Evolutionary conservation across 73 alveolate species (phyloP), one percentile per base, ranked within the genome.

Genomic region (Stentor coeruleus): DNA sequence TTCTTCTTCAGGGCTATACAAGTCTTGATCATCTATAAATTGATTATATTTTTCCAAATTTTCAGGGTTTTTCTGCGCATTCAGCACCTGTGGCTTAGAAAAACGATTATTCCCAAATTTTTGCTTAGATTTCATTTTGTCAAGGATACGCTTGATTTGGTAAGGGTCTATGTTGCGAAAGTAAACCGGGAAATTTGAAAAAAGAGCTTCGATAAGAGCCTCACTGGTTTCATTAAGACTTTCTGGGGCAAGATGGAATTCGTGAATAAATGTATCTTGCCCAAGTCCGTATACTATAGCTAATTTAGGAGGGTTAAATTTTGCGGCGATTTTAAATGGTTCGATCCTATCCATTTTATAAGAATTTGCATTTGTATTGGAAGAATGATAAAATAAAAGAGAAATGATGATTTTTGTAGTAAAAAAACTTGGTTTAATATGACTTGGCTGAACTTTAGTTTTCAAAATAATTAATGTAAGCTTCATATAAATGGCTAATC

Each of bases 281-380:
- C 33, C 33, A 66, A 20, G 79, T 15, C 37, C 15, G 39, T 66
- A 66, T 28, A 66, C 37, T 26, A 66, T 66, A 26, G 42, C 79
- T 11, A 66, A 11, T 33, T 66, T 66, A 14, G 79, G 79, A 20
- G 79, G 79, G 79, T 66, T 66, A 66, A 66, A 66, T 33, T 66
- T 66, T 37, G 15, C 36, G n/a, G 79, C 79, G 39, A 66, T 33
- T 66, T 66, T 26, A 6, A 49, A 49, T 11, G 66, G 66, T 49
- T 49, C 66, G 66, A 49, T 49, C 28, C 66, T 6, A 20, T 49
- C 66, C 66, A 49, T 49, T 11, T 49, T 49, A 49, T 49, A n/a
- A n/a, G n/a, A n/a, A n/a, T n/a, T n/a, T n/a, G n/a, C n/a, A n/a
- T n/a, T n/a, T n/a, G n/a, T n/a, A n/a, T n/a, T n/a, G n/a, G n/a